Evolutionary conservation across 257 asterid genomes (phyloP).

Genomic region (Schizonepeta tenuifolia): DNA sequence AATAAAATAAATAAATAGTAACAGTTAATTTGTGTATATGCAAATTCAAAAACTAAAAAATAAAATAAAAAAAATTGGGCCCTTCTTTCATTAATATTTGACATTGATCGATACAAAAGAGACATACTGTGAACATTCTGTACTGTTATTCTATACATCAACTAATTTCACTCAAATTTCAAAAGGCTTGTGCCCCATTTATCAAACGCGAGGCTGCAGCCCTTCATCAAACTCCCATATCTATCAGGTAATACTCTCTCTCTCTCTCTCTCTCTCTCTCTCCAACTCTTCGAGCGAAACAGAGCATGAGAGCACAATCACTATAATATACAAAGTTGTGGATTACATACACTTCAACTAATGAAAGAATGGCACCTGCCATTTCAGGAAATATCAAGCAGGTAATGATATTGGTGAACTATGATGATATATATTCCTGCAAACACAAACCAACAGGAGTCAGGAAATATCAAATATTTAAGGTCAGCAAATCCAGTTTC

Average conservation of each 20-base stretch:
- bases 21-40: no score
- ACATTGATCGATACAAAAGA: not conserved
- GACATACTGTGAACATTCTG: not conserved
- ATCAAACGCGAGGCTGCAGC: not conserved
- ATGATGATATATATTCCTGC: constrained; percentile 44
- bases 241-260: not conserved
- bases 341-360: constrained; percentile 62
- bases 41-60: no score
- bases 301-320: constrained; percentile 1
- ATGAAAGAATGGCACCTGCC: constrained; percentile 68
- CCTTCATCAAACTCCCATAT: not conserved
- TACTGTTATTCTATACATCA: constrained; percentile 28
- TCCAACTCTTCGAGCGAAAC: constrained; percentile 4
- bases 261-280: not conserved
- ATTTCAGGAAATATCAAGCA: constrained; percentile 42
- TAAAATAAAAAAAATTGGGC: not conserved
- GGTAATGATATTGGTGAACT: constrained; percentile 31
- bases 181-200: not conserved
- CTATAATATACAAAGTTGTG: constrained; percentile 35
- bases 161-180: constrained; percentile 25
- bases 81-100: not conserved
- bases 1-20: no score
- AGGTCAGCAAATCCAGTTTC: not conserved
- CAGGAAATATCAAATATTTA: constrained; percentile 6
- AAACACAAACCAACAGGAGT: not conserved